These are phyloP conservation scores for Lecanosticta acicola DNA, from an alignment of 2,329 filamentous ascomycete species.

Conservation along the genomic window DNA sequence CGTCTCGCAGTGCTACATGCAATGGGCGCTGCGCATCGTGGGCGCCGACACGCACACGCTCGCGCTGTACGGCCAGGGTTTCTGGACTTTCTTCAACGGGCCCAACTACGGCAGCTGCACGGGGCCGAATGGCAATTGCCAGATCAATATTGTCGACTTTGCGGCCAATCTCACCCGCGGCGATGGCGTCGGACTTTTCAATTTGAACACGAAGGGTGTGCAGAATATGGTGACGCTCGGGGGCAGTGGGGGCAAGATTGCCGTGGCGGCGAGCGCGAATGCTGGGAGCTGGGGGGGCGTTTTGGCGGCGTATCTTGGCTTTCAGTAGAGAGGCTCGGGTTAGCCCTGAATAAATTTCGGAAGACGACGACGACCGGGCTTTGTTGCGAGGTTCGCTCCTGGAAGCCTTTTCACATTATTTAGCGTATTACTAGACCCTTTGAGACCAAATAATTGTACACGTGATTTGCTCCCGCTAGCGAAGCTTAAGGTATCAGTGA, in stretches of 20 bases:
- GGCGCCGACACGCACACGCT: constrained; percentile 31
- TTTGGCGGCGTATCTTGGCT: constrained; percentile 19
- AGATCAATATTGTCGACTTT: constrained; percentile 31
- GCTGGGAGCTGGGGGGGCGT: constrained; percentile 25
- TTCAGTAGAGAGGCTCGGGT: background rate
- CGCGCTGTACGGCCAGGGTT: constrained; percentile 36
- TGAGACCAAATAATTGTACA: too few relatives aligned
- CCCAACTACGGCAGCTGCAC: constrained; percentile 18
- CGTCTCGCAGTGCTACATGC: constrained; percentile 33
- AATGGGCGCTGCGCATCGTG: constrained; percentile 22
- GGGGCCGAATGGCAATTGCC: constrained; percentile 34
- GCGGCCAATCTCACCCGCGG: constrained; percentile 3
- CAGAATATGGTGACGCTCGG: constrained; percentile 22
- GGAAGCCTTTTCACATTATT: too few relatives aligned
- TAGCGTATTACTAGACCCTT: too few relatives aligned
- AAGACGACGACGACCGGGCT: too few relatives aligned
- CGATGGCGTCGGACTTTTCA: constrained; percentile 18
- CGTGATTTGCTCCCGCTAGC: too few relatives aligned
- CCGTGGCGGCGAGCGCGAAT: constrained; percentile 15
- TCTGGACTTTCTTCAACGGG: constrained; percentile 39
- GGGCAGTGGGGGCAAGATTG: constrained; percentile 12
- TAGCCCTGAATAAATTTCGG: too few relatives aligned
- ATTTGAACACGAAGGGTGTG: constrained; percentile 22
- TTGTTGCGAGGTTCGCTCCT: too few relatives aligned
- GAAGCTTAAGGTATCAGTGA: too few relatives aligned